Percentiles rank a stretch among this genome's conserved stretches.
phyloP scores from a whole-genome alignment of 768 basidiomycete genomes.

The Russula sp. region DNA sequence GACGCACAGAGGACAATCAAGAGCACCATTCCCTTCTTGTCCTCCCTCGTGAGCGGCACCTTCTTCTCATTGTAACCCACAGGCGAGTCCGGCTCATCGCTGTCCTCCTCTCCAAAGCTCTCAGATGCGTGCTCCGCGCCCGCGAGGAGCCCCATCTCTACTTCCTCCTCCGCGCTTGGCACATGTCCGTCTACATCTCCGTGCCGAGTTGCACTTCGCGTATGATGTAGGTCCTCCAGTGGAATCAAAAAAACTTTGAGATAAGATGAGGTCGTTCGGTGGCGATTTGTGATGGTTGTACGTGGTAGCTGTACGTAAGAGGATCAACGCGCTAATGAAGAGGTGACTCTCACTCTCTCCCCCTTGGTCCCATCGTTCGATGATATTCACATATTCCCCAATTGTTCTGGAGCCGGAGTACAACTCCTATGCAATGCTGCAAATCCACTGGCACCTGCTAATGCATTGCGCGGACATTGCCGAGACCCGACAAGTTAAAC shows the following conservation, averaged over 20 bases:
- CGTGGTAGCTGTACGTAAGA: not conserved
- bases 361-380: not conserved
- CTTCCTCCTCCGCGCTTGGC: conserved; percentile 21
- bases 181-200: not conserved
- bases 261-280: not conserved
- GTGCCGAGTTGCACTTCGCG: conserved; percentile 1
- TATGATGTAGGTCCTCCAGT: conserved; percentile 17
- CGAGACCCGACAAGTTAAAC: too few species aligned
- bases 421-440: too few species aligned
- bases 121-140: conserved; percentile 18
- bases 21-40: conserved; percentile 42
- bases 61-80: not conserved
- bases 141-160: conserved; percentile 25
- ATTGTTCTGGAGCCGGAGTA: too few species aligned
- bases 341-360: not conserved
- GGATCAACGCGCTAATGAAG: not conserved
- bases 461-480: too few species aligned
- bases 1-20: conserved; percentile 44
- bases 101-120: conserved; percentile 18
- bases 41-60: conserved; percentile 28
- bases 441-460: too few species aligned
- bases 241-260: not conserved
- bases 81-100: not conserved
- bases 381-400: not conserved
- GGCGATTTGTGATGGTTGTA: not conserved